Evolutionary conservation across 148 eudicot species (phyloP), one percentile per base, ranked within the genome.

Genomic region (Polygonum maritimum): DNA sequence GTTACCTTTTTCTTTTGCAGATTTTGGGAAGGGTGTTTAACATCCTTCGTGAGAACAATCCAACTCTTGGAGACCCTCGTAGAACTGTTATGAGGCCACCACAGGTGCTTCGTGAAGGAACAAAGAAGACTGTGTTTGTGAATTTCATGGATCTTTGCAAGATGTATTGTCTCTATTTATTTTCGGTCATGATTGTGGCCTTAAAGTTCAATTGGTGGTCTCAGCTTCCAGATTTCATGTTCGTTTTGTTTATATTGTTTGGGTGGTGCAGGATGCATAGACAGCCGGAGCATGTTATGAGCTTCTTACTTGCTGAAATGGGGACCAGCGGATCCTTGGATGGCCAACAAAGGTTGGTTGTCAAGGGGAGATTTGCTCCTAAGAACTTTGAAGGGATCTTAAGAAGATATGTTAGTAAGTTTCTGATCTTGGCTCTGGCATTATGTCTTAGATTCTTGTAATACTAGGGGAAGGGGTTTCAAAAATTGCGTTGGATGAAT

Each of bases 121-220:
- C 31, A 26, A 26, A 26, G 31, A 26, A 26, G 31, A 26, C 31
- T 26, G 31, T 26, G 31, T 26, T 26, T 26, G 31, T 86, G 4
- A 94, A 94, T 82, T 91, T 94, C 74, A 90, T 88, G 89, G 98
- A 94, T 82, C 92, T 94, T 69, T 91, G 98, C 92, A 94, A 87
- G 80, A 88, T 88, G 98, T 90, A 87, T 51, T 26, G 31, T 86
- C 26, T 58, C 45, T 40, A 21, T 67, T 76, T n/a, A 39, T 31
- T 13, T 78, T 39, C 40, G 18, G 48, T 45, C 48, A 45, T 45
- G 48, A 52, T 76, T 70, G 5, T 51, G 52, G 62, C 39, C 71
- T 35, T 31, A 15, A 31, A 13, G 31, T 7, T 22, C 33, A 65
- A 38, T 18, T 18, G 12, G 52, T 48, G 16, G 16, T 48, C 12